Evolutionary conservation across 176 grass and related monocot genomes (phyloP).

Genomic region (Oryza meridionalis): DNA sequence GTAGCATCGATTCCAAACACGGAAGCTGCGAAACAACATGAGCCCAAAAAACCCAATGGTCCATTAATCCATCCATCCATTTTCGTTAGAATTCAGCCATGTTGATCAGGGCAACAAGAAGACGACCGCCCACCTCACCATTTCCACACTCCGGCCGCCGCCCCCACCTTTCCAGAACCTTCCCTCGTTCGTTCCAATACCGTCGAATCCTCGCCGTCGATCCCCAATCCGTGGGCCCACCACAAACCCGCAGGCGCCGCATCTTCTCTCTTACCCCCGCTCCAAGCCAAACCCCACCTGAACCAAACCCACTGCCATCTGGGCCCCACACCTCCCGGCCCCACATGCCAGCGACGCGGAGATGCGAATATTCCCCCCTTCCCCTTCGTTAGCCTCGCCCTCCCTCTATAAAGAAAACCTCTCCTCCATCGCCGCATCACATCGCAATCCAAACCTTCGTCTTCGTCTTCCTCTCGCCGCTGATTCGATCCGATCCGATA

Average conservation of each 20-base stretch:
- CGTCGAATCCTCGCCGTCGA: conserved; percentile 42
- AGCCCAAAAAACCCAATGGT: too few relatives aligned
- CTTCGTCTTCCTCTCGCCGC: background rate
- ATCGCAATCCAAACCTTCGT: background rate
- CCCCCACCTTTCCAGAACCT: background rate
- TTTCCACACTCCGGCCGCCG: too few relatives aligned
- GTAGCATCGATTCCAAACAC: too few relatives aligned
- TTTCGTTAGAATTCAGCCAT: too few relatives aligned
- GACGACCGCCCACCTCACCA: too few relatives aligned
- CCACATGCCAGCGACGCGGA: background rate
- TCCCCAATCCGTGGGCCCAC: conserved; percentile 27
- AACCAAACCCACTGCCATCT: background rate
- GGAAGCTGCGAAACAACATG: too few relatives aligned
- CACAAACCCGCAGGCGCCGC: conserved; percentile 38
- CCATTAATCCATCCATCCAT: too few relatives aligned
- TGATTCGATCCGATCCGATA: conserved; percentile 33
- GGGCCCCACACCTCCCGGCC: fast-evolving
- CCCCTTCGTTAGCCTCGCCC: conserved; percentile 1
- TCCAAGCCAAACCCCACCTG: conserved; percentile 32
- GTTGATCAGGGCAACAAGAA: too few relatives aligned
- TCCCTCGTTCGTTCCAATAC: background rate
- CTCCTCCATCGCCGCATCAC: conserved; percentile 5
- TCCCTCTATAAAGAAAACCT: conserved; percentile 31
- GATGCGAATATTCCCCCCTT: conserved; percentile 31
- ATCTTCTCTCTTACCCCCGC: conserved; percentile 5